Evolutionary conservation across 2,329 filamentous ascomycete species (phyloP), one percentile per base, ranked within the genome.

Genomic region (Arthrobotrys pseudoclavata): DNA sequence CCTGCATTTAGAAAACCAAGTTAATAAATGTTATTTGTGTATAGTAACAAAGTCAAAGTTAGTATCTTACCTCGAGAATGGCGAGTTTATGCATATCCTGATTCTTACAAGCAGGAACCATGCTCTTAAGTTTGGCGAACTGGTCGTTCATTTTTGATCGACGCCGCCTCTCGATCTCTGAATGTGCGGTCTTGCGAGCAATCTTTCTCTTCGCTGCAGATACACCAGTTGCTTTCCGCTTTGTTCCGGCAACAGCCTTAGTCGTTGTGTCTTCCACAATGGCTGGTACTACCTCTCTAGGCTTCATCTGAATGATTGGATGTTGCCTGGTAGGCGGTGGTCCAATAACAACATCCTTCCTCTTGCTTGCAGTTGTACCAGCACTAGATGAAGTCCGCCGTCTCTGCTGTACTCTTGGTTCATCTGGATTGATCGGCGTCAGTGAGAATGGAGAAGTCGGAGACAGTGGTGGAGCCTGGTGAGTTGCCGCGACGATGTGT

Each of bases 301-400:
- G 95, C 84, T 97, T 97, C 94, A 98, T 97, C 85, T 98, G 95
- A 74, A 98, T 98, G 83, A 99, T 98, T 85, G 96, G 98, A 82
- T 95, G 91, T 48, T 93, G 92, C 79, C 95, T 88, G 2, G 94
- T 97, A 0, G 96, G 96, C 15, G 95, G 96, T 9, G 96, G 96
- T 20, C 96, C 96, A 15, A 99, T 88, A 9, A 92, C 88, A 83
- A 97, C 96, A 57, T 88, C 86, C 80, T 90, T 88, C 80, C 89
- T 90, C 70, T 86, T 85, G 71, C 85, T 82, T 13, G 85, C 82
- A 61, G 82, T 83, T 13, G 80, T 81, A 10, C 71, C 60, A 50
- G 80, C 79, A 26, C 81, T 80, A 66, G 79, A 82, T 80, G 57
- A 82, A 74, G 62, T 50, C 80, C 77, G 78, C 78, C 75, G 77